A percentile compares a stretch with the other conserved stretches of the same genome.
Conservation (phyloP, 2,329 filamentous ascomycete species). For the Fusarium subtropicale region DNA sequence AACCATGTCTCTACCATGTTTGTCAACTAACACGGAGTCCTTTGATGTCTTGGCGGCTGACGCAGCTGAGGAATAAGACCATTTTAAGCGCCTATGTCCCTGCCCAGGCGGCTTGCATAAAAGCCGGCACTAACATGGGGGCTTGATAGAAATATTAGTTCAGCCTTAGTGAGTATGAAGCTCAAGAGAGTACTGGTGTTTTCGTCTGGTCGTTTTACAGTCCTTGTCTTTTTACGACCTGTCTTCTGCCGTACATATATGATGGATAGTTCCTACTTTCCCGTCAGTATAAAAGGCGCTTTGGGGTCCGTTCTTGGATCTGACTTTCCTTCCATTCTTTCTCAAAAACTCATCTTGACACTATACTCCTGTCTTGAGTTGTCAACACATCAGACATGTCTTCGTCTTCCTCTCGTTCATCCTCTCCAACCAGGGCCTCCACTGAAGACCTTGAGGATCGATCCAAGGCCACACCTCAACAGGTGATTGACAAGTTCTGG, state of each 20-base stretch:
- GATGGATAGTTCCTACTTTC: not conserved
- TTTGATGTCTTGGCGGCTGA: conserved; percentile 31
- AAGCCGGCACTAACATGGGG: too few relatives aligned
- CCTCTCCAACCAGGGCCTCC: conserved; percentile 9
- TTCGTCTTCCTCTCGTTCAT: conserved; percentile 18
- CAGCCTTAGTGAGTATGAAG: too few relatives aligned
- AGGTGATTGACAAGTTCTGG: conserved; percentile 79
- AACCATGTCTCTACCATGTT: not conserved
- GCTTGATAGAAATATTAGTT: too few relatives aligned
- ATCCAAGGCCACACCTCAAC: conserved; percentile 70
- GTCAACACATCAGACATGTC: conserved; percentile 13
- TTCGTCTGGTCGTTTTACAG: too few relatives aligned
- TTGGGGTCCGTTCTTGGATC: not conserved
- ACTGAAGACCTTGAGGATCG: conserved; percentile 29
- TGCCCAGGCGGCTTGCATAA: too few relatives aligned
- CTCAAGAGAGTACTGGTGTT: too few relatives aligned
- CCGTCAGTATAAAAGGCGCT: conserved; percentile 19
- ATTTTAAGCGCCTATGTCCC: conserved; percentile 1
- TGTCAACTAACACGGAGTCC: not conserved
- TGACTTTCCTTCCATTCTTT: not conserved
- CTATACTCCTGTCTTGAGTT: not conserved
- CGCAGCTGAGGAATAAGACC: conserved; percentile 12
- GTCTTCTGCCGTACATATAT: not conserved
- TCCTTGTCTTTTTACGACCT: too few relatives aligned
- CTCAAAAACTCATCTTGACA: too few relatives aligned